These are phyloP conservation scores for Somion occarium DNA, from an alignment of 1,284 basidiomycete species.

Conservation along the genomic window DNA sequence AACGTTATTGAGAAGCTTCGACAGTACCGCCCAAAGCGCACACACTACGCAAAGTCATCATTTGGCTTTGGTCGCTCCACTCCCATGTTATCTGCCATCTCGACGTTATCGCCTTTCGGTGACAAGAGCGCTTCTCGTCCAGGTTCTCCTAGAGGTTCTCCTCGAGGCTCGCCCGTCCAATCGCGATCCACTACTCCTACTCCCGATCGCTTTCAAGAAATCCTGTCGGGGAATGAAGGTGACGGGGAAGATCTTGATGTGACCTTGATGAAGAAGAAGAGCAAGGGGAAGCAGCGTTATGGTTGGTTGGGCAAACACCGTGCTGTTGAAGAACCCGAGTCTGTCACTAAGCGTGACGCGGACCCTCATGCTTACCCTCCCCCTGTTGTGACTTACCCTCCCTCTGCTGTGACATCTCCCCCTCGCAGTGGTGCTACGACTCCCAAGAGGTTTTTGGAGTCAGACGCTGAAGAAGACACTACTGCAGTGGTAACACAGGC, in stretches of 20 bases:
- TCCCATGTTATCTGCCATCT: conserved; percentile 8
- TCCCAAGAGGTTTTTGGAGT: conserved; percentile 2
- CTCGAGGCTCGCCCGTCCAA: conserved; percentile 12
- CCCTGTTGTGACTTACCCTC: too few species aligned
- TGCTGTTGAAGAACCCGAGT: neutral
- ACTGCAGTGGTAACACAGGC: conserved; percentile 17
- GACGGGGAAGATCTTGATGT: conserved; percentile 17
- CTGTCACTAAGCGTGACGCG: neutral
- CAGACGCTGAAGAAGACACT: conserved; percentile 27
- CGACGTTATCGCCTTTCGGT: conserved; percentile 17
- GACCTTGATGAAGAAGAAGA: conserved; percentile 16
- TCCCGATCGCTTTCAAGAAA: conserved; percentile 16
- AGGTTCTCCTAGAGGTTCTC: conserved; percentile 5
- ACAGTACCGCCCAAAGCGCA: conserved; percentile 59
- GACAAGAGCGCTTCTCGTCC: conserved; percentile 28
- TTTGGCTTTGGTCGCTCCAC: conserved; percentile 22
- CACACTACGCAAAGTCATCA: conserved; percentile 20
- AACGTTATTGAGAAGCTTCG: conserved; percentile 66
- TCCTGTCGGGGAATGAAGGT: conserved; percentile 17
- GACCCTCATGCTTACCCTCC: conserved; percentile 34
- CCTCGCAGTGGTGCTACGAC: conserved; percentile 8
- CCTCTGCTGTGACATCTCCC: conserved; percentile 17
- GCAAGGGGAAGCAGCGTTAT: conserved; percentile 19
- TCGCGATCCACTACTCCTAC: conserved; percentile 19
- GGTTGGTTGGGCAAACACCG: conserved; percentile 5